Conservation (phyloP, 441 rosid species). For the Populus hybrid region DNA sequence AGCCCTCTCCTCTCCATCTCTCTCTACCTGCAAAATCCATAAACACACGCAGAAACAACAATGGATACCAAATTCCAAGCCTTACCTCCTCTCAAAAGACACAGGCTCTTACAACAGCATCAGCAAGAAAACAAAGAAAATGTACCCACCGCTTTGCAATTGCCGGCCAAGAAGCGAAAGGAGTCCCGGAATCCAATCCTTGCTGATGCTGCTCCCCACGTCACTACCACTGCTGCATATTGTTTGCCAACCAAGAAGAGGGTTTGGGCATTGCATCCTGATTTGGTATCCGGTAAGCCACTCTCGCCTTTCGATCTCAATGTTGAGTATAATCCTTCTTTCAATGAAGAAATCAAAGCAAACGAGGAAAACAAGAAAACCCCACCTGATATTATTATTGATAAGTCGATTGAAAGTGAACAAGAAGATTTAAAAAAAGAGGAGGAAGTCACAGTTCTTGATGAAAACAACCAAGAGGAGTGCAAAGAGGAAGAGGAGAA, state of each 20-base stretch:
- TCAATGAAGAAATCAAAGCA: conserved; percentile 18
- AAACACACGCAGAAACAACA: background rate
- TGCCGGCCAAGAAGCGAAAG: conserved; percentile 81
- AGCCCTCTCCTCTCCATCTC: background rate
- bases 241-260: conserved; percentile 80
- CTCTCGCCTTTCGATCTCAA: conserved; percentile 60
- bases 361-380: conserved; percentile 17
- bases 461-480: background rate
- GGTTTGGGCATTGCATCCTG: conserved; percentile 67
- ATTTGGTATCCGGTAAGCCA: conserved; percentile 35
- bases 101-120: conserved; percentile 50
- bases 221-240: conserved; percentile 20
- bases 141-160: conserved; percentile 18
- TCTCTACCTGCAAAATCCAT: background rate
- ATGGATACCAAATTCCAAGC: conserved; percentile 49
- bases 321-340: conserved; percentile 45
- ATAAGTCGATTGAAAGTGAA: background rate
- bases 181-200: conserved; percentile 32
- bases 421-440: conserved; percentile 5
- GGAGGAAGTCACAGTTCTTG: background rate
- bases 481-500: conserved; percentile 16
- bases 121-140: conserved; percentile 24
- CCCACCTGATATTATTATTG: background rate
- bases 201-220: conserved; percentile 4
- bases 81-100: conserved; percentile 75